Base-by-base conservation (phyloP, 2,329 filamentous ascomycete species). In the Claviceps sp. region DNA sequence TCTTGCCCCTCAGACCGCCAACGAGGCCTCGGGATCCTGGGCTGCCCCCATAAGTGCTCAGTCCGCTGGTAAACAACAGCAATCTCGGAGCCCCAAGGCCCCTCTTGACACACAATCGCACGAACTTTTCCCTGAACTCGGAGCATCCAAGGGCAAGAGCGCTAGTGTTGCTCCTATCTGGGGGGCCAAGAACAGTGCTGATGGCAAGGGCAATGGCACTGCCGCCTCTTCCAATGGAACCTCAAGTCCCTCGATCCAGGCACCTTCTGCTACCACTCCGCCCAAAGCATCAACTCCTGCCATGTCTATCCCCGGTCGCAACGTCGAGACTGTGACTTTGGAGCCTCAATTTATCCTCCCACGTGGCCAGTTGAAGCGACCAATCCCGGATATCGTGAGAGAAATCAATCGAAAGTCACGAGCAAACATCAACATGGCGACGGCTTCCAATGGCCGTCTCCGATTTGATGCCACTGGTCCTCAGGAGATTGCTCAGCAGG, bases 361-460 rank as follows among this genome's bases (percentile, higher is more conserved):
- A 17, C 80, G 85, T 44, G 74, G 73, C 54, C 83, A 95, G 66
- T 73, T 96, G 62, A 94, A 86, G 75, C 88, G 88, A 59, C 88
- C 91, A 7, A 76, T 96, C 49, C 74, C 81, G 36, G 91, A 97
- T 58, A 83, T 93, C 57, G 74, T 96, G 63, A 86, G 88, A 65
- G 89, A 96, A 58, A 87, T 97, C 70, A 96, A 95, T 71, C 87
- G 85, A 69, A 87, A 85, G 64, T 95, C 88, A 54, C 89, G 91
- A 65, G 89, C 90, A 53, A 87, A 82, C 59, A 80, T 98, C 58
- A 83, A 85, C 59, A 84, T 90, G 76, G 80, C 80, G 53, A 78
- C 80, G 54, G 81, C 83, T n/a, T 78, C 82, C 56, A 83, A 80
- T 56, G 87, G 86, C 22, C 78, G 79, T 39, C 75, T 89, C 59